Evolutionary conservation across 2,329 filamentous ascomycete genomes (phyloP).

Genomic region (Akanthomyces muscarius): DNA sequence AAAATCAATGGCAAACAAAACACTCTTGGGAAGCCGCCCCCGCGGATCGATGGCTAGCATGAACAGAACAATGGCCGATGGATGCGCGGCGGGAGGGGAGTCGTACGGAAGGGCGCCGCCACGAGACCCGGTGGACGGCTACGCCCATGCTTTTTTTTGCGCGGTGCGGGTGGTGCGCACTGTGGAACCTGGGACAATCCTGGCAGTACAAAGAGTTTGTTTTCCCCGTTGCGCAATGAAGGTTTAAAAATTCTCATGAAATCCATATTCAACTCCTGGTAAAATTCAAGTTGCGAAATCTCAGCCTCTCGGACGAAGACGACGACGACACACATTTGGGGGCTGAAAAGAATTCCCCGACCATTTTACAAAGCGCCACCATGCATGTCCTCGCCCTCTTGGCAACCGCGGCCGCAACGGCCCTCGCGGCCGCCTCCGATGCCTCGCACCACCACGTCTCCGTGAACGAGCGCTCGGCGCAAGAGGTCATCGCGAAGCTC

Average conservation of each 20-base stretch:
- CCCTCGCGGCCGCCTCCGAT: background rate
- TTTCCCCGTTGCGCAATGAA: background rate
- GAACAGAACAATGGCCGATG: too few relatives aligned
- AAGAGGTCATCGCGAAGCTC: conserved; percentile 41
- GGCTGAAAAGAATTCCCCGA: too few relatives aligned
- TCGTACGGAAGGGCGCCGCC: background rate
- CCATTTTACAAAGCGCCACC: background rate
- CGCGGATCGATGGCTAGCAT: too few relatives aligned
- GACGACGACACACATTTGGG: too few relatives aligned
- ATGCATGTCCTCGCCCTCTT: background rate
- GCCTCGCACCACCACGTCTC: background rate
- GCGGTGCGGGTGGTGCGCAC: background rate
- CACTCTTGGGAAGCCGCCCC: too few relatives aligned
- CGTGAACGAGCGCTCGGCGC: conserved; percentile 26
- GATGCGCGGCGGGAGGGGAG: background rate
- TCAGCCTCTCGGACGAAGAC: too few relatives aligned
- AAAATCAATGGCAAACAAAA: too few relatives aligned
- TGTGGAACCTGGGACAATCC: background rate
- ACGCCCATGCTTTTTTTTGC: background rate
- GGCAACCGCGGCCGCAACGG: background rate
- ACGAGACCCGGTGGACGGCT: background rate
- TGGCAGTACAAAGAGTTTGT: background rate
- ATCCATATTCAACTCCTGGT: too few relatives aligned
- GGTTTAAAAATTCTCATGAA: too few relatives aligned
- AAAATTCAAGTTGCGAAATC: too few relatives aligned